Conservation (phyloP, 495 filamentous ascomycete genomes). For the Rhizodiscina lignyota region DNA sequence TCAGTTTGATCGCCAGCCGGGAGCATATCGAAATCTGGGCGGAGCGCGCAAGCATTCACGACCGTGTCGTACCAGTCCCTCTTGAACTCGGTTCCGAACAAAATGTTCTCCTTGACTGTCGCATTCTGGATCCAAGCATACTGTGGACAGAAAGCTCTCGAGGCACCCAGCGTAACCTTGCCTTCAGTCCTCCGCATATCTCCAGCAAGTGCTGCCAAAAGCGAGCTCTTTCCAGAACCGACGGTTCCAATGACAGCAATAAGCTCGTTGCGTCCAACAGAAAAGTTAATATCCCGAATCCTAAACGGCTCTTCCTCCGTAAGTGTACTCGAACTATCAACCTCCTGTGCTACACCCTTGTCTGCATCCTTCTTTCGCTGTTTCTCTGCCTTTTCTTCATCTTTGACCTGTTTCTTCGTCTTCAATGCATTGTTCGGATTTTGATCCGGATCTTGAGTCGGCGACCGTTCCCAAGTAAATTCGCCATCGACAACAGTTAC, state of each 20-base stretch:
- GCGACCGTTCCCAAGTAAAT: conserved; percentile 86
- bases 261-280: conserved; percentile 66
- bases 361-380: conserved; percentile 11
- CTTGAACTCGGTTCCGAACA: conserved; percentile 72
- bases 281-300: conserved; percentile 54
- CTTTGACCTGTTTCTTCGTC: conserved; percentile 11
- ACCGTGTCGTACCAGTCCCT: conserved; percentile 43
- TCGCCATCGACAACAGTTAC: conserved; percentile 54
- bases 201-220: conserved; percentile 78
- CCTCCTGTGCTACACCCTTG: conserved; percentile 1
- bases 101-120: conserved; percentile 70
- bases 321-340: conserved; percentile 35
- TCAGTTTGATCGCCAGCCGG: conserved; percentile 56
- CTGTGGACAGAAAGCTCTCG: conserved; percentile 80
- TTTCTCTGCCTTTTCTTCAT: conserved; percentile 22
- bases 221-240: conserved; percentile 80
- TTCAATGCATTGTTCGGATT: conserved; percentile 15
- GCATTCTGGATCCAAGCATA: conserved; percentile 97
- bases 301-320: conserved; percentile 59
- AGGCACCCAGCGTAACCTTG: conserved; percentile 54
- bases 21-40: conserved; percentile 59
- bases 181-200: conserved; percentile 82
- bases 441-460: conserved; percentile 39
- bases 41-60: conserved; percentile 50
- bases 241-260: conserved; percentile 84